Base-by-base conservation (phyloP, 1,139 yeast genomes). In the Scheffersomyces lignicola region DNA sequence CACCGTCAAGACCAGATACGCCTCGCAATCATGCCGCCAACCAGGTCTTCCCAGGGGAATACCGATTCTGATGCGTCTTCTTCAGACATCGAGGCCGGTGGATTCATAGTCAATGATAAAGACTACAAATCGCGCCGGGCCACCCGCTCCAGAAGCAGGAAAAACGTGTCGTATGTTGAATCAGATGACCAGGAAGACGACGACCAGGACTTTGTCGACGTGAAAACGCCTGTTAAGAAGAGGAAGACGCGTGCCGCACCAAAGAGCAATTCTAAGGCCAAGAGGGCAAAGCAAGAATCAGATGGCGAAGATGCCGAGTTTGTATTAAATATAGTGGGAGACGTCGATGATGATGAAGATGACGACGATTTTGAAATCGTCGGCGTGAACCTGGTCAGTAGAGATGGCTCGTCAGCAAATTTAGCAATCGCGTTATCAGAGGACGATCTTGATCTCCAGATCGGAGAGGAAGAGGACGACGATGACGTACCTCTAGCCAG, bases 41-140 rank as follows among this genome's bases (percentile, higher is more conserved):
- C 15, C 24, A 22, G 17, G 9, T 4, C 15, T 23, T 12, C 32
- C 18, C 27, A 27, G 3, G 16, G 24, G 17, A 24, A 14, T 5
- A 34, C 40, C 4, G 41, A 36, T 10, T 38, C 42, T 7, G 47
- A 37, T 11, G 30, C 16, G 5, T 33, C 36, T 15, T 21, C 28
- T 11, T 41, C 47, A 3, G 49, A 41, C 22, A 27, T 39, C n/a
- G 50, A 45, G 18, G 67, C 52, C 4, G 77, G 77, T 3, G 78
- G 78, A 10, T 72, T 72, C 44, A 49, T 73, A 6, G 54, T 56
- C 4, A 60, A 66, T 40, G 76, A 72, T 44, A 61, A 65, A 4
- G 50, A 51, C 15, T 43, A 38, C 31, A 48, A 53, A 36, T 43
- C 53, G 36, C 41, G 51, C 18, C 48, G 52, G 40, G 40, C 56